These are phyloP conservation scores for Aristolochia contorta DNA, from an alignment of 164 flowering plant species.

Conservation along the genomic window DNA sequence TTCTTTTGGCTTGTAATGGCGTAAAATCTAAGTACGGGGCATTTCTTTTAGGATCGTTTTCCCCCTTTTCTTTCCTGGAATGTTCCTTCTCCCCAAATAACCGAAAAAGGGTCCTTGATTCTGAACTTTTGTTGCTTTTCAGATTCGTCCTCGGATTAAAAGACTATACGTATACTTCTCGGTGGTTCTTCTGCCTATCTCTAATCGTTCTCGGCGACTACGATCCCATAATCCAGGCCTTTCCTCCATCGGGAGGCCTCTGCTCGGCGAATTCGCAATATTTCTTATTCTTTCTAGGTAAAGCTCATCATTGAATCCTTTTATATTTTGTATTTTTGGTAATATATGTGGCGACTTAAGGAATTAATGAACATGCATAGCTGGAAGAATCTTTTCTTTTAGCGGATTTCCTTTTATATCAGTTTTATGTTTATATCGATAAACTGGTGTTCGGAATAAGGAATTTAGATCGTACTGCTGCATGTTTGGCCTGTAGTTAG, in stretches of 20 bases:
- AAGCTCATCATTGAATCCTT: slow-evolving; percentile 17
- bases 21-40: slow-evolving; percentile 15
- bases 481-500: no score
- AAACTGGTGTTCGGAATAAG: no score
- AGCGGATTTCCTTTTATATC: no score
- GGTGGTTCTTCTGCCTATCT: slow-evolving; percentile 6
- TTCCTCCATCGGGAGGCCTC: slow-evolving; percentile 33
- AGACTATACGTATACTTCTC: slow-evolving; percentile 1
- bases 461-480: no score
- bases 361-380: slow-evolving; percentile 18
- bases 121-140: slow-evolving; percentile 3
- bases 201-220: not conserved
- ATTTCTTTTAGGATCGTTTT: not conserved
- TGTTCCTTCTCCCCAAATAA: slow-evolving; percentile 4
- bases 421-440: no score
- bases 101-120: slow-evolving; percentile 6
- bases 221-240: slow-evolving; percentile 6
- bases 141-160: slow-evolving; percentile 14
- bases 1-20: slow-evolving; percentile 18
- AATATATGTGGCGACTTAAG: slow-evolving; percentile 7
- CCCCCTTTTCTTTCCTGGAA: slow-evolving; percentile 2
- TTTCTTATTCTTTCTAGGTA: slow-evolving; percentile 28
- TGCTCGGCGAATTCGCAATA: slow-evolving; percentile 19
- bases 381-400: slow-evolving; percentile 19
- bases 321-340: slow-evolving; percentile 8